Evolutionary conservation across 2,329 filamentous ascomycete species (phyloP), one percentile per base, ranked within the genome.

Genomic region (Fusarium austroafricanum): DNA sequence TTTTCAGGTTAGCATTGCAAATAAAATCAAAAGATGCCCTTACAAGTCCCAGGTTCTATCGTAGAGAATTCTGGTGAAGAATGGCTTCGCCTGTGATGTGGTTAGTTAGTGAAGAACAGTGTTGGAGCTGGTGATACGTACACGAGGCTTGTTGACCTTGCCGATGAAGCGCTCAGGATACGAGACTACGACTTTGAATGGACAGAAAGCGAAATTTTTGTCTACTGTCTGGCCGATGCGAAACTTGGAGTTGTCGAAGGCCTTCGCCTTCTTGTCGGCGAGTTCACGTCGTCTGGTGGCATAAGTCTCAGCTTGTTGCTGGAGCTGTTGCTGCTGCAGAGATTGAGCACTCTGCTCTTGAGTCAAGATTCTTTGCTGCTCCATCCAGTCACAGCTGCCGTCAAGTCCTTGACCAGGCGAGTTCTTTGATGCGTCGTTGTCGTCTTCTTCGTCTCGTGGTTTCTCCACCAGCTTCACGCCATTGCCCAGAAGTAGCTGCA

Each of bases 41-140:
- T 83, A 96, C 92, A 97, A 80, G 65, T 95, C 89, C 94, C 94
- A 97, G 12, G 81, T 74, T 60, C 87, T 84, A 3, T 81, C 78
- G 71, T 86, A 87, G 67, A 91, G 82, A 49, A 92, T 84, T 5
- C 76, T 73, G 33, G 86, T 81, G 70, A 92, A 93, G 76, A 86
- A 84, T 0, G 80, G 79, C 21, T 68, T 71, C 6, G 78, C 79
- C 83, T 84, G 21, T 10, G n/a, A 3, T 3, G 8, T 4, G 15
- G 50, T 76, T 47, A 76, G 66, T 20, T 10, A n/a, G 15, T 10
- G 20, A 6, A 37, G 20, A 40, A 31, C 5, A 40, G 20, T n/a
- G n/a, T 23, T 21, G 14, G 26, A 43, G 23, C 1, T 23, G 10
- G 23, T 18, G 18, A 42, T 46, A 84, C 71, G 70, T 76, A 81